Conservation (phyloP, 345 rosid species). For the Trapa incisa region DNA sequence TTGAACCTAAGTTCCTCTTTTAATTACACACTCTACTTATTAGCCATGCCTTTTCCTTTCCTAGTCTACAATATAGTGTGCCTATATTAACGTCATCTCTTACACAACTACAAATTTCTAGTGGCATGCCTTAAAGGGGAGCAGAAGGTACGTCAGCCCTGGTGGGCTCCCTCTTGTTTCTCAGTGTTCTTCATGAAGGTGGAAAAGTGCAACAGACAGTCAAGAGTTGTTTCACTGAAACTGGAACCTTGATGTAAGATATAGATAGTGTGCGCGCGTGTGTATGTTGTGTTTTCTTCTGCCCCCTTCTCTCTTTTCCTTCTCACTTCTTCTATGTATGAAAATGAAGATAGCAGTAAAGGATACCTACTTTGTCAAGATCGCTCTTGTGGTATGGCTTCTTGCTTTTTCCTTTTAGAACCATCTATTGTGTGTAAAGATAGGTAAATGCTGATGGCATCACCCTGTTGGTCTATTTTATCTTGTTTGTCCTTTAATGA, state of each 20-base stretch:
- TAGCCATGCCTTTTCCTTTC: neutral
- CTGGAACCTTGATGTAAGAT: constrained; percentile 61
- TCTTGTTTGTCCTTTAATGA: neutral
- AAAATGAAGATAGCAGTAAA: neutral
- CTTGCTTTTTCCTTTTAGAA: neutral
- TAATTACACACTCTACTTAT: neutral
- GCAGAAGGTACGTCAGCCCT: constrained; percentile 84
- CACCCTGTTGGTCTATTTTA: neutral
- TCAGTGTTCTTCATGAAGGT: constrained; percentile 68
- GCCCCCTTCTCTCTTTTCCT: neutral
- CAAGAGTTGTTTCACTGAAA: constrained; percentile 92
- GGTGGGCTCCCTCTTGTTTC: constrained; percentile 99
- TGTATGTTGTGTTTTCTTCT: neutral
- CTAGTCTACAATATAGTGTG: neutral
- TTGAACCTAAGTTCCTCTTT: neutral
- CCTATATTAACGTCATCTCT: neutral
- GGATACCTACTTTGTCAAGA: neutral
- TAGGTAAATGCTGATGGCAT: neutral
- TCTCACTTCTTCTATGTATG: neutral
- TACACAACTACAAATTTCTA: constrained; percentile 14
- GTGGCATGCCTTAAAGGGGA: constrained; percentile 99
- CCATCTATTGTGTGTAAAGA: neutral
- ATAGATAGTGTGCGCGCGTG: neutral
- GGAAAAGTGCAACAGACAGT: constrained; percentile 89
- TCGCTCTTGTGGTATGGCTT: neutral